Evolutionary conservation across 2,329 filamentous ascomycete genomes (phyloP), one percentile per base, ranked within the genome.

Genomic region (Xylaria hypoxylon): DNA sequence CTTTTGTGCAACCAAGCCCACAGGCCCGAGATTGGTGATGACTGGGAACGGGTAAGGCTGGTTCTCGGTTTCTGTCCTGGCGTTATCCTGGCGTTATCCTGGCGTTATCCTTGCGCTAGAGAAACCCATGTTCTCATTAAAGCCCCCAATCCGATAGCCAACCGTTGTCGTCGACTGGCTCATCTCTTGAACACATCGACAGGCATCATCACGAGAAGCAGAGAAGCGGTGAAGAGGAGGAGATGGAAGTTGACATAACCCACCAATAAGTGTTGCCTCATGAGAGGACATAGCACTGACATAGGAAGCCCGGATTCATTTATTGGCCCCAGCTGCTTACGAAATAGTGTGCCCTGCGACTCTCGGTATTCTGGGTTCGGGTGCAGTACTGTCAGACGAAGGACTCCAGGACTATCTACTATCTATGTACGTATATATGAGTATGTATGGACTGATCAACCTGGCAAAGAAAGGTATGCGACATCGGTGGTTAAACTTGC

Each of bases 141-240:
- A 56, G 62, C 66, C 63, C 66, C 66, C 55, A 67, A 66, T 45
- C 2, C 38, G 45, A 58, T 63, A 42, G 59, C 35, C 63, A 31
- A 35, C 51, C 33, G n/a, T 31, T 24, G 35, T 44, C 47, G 50
- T 31, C 40, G 40, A 61, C 48, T 17, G 50, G 33, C 45, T 15
- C 26, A 58, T 33, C 31, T 42, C 19, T 48, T 44, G 3, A 53
- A 24, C 33, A 24, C 19, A 24, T 62, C 33, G 35, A 50, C 40
- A 55, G 48, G 45, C 26, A 55, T 65, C 42, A 40, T 35, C 38
- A 58, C n/a, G 22, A 52, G 48, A 35, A 52, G 62, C 65, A 62
- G 22, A 52, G 48, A 35, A 52, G 62, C 65, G 65, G 58, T 64
- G 65, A 68, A 33, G 19, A 68, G 40, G 19, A 10, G 47, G 17